phyloP scores from a whole-genome alignment of 1,139 yeast species.

The Hyphopichia burtonii region DNA sequence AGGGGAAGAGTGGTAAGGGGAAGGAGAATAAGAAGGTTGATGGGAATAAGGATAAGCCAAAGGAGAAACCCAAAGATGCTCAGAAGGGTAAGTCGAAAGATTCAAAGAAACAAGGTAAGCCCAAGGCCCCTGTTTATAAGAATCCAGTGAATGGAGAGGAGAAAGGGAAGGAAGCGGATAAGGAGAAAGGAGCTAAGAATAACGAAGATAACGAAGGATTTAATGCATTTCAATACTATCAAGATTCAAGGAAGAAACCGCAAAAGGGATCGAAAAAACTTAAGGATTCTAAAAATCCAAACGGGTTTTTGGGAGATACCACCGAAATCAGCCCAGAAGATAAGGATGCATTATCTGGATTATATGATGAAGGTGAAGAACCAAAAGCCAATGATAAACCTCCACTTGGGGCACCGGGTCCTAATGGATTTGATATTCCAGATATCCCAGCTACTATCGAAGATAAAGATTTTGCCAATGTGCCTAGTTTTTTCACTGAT shows the following conservation, averaged over 20 bases:
- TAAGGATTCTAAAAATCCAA: conserved; percentile 13
- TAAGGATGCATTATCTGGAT: conserved; percentile 11
- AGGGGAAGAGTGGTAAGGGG: not conserved
- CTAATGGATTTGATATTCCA: conserved; percentile 4
- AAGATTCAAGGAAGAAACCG: conserved; percentile 1
- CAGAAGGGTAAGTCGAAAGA: not conserved
- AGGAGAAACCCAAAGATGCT: not conserved
- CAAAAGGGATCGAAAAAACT: not conserved
- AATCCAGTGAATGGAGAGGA: not conserved
- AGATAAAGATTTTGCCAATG: conserved; percentile 14
- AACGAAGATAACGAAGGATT: conserved; percentile 3
- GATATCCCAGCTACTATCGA: conserved; percentile 14
- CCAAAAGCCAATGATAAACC: not conserved
- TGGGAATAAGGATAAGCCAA: not conserved
- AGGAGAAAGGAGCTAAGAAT: not conserved
- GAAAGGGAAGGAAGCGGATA: too few species aligned
- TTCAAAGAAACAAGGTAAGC: not conserved
- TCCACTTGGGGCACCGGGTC: conserved; percentile 6
- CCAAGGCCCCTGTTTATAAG: not conserved
- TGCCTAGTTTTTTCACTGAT: conserved; percentile 15
- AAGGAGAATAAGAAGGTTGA: not conserved
- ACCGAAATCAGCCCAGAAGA: conserved; percentile 18
- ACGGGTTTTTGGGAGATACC: conserved; percentile 23
- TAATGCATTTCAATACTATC: conserved; percentile 9
- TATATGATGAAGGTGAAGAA: conserved; percentile 15